These are phyloP conservation scores for Galerina marginata DNA, from an alignment of 768 basidiomycete genomes.

Conservation along the genomic window DNA sequence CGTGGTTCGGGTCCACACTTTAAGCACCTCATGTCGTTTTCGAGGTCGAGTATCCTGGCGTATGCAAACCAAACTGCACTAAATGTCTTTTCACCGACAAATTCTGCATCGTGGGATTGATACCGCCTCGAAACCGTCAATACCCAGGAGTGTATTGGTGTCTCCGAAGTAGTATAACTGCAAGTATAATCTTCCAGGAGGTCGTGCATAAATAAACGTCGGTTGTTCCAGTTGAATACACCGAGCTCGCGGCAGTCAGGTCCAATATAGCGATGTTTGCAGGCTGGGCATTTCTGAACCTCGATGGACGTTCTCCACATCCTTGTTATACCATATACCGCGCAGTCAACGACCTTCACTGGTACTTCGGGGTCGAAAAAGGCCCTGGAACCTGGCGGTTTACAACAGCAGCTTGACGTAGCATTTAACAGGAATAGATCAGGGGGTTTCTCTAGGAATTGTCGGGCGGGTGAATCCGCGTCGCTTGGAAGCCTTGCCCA, in stretches of 20 bases:
- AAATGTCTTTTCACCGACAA: neutral
- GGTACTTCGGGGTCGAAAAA: neutral
- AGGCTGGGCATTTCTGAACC: conserved; percentile 21
- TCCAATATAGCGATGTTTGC: conserved; percentile 24
- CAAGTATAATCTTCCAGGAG: conserved; percentile 33
- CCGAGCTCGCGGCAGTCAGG: conserved; percentile 27
- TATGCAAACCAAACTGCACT: neutral
- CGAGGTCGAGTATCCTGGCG: neutral
- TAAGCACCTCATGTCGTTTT: neutral
- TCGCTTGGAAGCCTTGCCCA: neutral
- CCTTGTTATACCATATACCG: neutral
- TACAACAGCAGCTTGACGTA: neutral
- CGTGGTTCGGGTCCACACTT: neutral
- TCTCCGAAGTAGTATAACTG: conserved; percentile 30
- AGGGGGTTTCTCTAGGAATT: neutral
- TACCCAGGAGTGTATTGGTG: conserved; percentile 28
- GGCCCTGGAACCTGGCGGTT: neutral
- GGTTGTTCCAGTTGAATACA: conserved; percentile 34
- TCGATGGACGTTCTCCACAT: conserved; percentile 2
- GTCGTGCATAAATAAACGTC: conserved; percentile 27
- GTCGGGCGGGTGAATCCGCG: neutral
- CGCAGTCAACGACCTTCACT: neutral
- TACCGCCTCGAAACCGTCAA: conserved; percentile 21
- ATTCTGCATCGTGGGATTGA: conserved; percentile 21
- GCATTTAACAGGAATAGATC: neutral